Percentiles rank a stretch among this genome's conserved stretches.
phyloP scores from a whole-genome alignment of 2,329 filamentous ascomycete genomes.

The Fusarium sp. region DNA sequence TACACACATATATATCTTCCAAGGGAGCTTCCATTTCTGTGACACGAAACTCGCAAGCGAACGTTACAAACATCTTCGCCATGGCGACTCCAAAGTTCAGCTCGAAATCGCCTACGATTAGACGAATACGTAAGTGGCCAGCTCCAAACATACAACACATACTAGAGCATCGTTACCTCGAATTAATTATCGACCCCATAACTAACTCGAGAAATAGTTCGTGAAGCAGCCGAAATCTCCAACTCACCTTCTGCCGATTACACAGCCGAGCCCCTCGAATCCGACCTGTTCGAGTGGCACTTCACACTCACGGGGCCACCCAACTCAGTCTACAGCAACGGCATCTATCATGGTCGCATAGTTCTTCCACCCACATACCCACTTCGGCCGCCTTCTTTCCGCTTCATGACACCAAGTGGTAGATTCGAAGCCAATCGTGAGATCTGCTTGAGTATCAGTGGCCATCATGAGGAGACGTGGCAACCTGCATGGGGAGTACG shows the following conservation, averaged over 20 bases:
- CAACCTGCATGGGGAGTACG: conserved; percentile 97
- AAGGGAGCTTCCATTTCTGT: background rate
- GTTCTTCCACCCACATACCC: conserved; percentile 90
- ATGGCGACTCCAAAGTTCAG: conserved; percentile 65
- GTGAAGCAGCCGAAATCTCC: conserved; percentile 89
- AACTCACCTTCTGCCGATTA: conserved; percentile 84
- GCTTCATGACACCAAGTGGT: conserved; percentile 90
- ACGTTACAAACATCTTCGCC: background rate
- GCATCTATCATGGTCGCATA: conserved; percentile 96
- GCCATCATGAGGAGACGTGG: conserved; percentile 98
- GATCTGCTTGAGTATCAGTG: conserved; percentile 93
- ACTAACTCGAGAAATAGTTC: conserved; percentile 58
- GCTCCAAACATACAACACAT: background rate
- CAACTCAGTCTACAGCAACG: conserved; percentile 77
- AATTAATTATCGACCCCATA: background rate
- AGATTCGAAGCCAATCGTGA: conserved; percentile 97
- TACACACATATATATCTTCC: conserved; percentile 3
- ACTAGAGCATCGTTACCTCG: background rate
- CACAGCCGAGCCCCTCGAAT: conserved; percentile 83
- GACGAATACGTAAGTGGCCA: conserved; percentile 75
- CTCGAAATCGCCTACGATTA: conserved; percentile 83
- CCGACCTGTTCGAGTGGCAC: conserved; percentile 98
- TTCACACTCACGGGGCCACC: conserved; percentile 95
- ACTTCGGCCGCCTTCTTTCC: conserved; percentile 91
- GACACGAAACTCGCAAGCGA: background rate